Base-by-base conservation (phyloP, 805 yeast genomes). In the Sugiyamaella qingdaonensis region DNA sequence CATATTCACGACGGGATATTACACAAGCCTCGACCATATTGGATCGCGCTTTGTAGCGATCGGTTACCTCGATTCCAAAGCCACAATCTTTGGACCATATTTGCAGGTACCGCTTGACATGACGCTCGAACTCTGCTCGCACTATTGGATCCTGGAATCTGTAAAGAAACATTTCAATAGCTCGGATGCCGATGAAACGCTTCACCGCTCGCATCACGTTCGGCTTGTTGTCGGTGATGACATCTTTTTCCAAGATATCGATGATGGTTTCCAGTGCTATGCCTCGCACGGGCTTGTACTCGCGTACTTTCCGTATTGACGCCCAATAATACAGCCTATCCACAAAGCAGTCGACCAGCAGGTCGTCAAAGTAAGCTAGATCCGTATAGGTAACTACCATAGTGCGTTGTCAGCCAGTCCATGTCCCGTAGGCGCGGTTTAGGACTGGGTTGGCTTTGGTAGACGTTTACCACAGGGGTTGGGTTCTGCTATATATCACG, bases 61-160 rank as follows among this genome's bases (percentile, higher is more conserved):
- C 77, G 5, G 79, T 75, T 2, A 75, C 70, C 49, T 70, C 66
- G 14, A 77, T 57, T 46, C 72, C 76, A 58, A 74, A 76, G 8
- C 73, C 73, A 49, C 76, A 71, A 10, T 69, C 70, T 4, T 68
- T 67, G 1, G 54, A 50, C 54, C 66, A 76, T 18, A 74, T 55
- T 32, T 61, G 61, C 19, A 76, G 49, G 53, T 77, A 77, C 34
- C 72, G 64, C 31, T 58, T 58, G 1, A 69, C 61, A 48, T 76
- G 78, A 32, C 56, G 56, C 29, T 62, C 68, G 51, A 77, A 76
- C 39, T 70, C 73, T 7, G 43, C 51, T 10, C 58, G 57, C 8
- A 60, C 58, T 7, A 51, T 35, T 2, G 56, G 56, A 31, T 56
- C 60, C 19, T 54, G 63, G 46, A 59, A 66, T 9, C 62, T 46